Conservation (phyloP, 441 rosid genomes). For the Lepidium campestre region DNA sequence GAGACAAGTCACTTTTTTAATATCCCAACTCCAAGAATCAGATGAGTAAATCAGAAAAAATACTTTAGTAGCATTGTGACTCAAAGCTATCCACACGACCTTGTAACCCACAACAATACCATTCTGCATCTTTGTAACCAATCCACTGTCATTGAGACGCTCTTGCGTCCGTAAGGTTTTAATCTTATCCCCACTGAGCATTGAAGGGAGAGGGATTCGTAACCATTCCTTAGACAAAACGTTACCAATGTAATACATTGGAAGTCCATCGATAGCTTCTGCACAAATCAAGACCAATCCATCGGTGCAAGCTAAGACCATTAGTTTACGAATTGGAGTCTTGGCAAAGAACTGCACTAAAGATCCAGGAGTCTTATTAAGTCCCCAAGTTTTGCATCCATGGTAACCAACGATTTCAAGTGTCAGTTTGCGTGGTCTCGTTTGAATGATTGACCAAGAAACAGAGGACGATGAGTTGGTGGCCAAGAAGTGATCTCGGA, state of each 20-base stretch:
- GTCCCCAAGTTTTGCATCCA: slow-evolving; percentile 8
- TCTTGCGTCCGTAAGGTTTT: no score
- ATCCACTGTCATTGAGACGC: background rate
- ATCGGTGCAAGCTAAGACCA: slow-evolving; percentile 7
- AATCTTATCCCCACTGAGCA: no score
- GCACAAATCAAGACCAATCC: background rate
- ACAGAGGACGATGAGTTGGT: slow-evolving; percentile 7
- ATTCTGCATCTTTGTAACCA: slow-evolving; percentile 9
- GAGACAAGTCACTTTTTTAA: background rate
- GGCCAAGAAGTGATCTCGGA: background rate
- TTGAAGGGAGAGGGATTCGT: slow-evolving; percentile 5
- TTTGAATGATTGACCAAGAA: slow-evolving; percentile 23
- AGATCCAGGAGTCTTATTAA: background rate
- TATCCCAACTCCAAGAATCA: slow-evolving; percentile 7
- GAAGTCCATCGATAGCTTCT: background rate
- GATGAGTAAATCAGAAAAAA: slow-evolving; percentile 2
- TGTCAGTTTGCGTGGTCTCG: background rate
- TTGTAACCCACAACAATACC: slow-evolving; percentile 13
- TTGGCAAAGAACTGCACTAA: background rate
- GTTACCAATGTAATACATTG: slow-evolving; percentile 13
- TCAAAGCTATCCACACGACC: slow-evolving; percentile 5
- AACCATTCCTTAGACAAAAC: slow-evolving; percentile 6
- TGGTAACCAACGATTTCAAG: slow-evolving; percentile 15
- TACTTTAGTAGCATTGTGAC: background rate
- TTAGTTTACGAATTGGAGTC: background rate